These are phyloP conservation scores for Pythium folliculosum DNA, from an alignment of 352 stramenopile species.

Conservation along the genomic window DNA sequence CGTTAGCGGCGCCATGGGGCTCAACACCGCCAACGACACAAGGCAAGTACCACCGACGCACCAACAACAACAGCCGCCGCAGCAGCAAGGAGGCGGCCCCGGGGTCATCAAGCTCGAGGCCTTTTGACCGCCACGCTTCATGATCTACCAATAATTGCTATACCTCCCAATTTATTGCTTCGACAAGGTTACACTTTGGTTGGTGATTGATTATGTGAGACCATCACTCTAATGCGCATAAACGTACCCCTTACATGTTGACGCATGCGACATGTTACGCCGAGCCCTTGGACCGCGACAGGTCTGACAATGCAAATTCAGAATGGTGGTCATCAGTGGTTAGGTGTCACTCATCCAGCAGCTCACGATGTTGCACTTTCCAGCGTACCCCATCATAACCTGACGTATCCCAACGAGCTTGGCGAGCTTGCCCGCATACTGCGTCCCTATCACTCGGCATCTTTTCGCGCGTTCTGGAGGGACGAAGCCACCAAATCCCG, in stretches of 20 bases:
- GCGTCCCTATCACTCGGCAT: no score
- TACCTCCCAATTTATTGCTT: not conserved
- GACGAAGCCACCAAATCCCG: no score
- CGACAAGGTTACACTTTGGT: not conserved
- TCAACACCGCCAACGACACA: not conserved
- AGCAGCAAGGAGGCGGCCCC: not conserved
- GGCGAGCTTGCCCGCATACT: no score
- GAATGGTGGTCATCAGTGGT: constrained; percentile 1
- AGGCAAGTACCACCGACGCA: not conserved
- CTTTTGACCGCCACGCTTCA: constrained; percentile 1
- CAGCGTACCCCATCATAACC: no score
- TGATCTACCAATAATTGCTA: not conserved
- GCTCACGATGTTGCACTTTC: no score
- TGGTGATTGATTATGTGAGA: not conserved
- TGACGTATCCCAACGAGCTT: no score
- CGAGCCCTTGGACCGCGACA: not conserved
- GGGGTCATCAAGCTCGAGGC: constrained; percentile 11
- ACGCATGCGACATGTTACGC: not conserved
- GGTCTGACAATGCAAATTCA: not conserved
- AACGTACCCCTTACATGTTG: not conserved
- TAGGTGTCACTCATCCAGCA: not conserved
- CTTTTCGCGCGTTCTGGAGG: no score
- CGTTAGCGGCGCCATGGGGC: not conserved
- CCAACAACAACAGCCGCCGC: not conserved
- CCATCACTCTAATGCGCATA: not conserved